Evolutionary conservation across 2,329 filamentous ascomycete genomes (phyloP).

Genomic region (Orbilia blumenaviensis): DNA sequence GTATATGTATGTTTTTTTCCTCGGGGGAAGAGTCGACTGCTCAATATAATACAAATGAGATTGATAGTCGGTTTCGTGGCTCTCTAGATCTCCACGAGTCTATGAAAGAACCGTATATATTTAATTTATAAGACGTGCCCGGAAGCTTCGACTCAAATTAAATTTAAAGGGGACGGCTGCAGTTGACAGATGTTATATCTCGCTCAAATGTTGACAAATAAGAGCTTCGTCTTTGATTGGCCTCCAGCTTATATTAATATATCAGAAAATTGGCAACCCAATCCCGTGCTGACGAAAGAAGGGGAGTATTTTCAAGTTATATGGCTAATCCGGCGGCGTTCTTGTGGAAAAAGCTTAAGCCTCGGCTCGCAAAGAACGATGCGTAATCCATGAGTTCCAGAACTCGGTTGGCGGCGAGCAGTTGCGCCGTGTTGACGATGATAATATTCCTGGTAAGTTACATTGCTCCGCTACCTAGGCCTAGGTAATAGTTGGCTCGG

Average conservation of each 20-base stretch:
- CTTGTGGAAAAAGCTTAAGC: slow-evolving; percentile 8
- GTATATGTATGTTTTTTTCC: neutral
- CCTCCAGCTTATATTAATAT: too few relatives aligned
- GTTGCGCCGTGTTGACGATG: slow-evolving; percentile 27
- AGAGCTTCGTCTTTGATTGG: neutral
- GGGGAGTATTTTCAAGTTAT: too few relatives aligned
- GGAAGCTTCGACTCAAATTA: neutral
- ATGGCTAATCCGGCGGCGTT: too few relatives aligned
- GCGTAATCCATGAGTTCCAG: slow-evolving; percentile 6
- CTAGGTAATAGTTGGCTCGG: neutral
- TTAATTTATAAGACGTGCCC: too few relatives aligned
- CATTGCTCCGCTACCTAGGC: neutral
- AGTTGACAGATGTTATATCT: neutral
- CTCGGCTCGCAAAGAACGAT: neutral
- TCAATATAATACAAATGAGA: too few relatives aligned
- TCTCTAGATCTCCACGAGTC: too few relatives aligned
- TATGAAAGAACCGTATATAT: too few relatives aligned
- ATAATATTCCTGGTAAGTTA: neutral
- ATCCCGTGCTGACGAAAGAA: neutral
- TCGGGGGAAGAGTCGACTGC: neutral
- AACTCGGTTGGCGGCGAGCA: slow-evolving; percentile 2
- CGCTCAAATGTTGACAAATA: neutral
- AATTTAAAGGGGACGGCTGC: neutral
- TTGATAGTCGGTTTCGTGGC: too few relatives aligned
- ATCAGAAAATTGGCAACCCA: too few relatives aligned